A percentile compares a stretch with the other conserved stretches of the same genome.
Conservation (phyloP, 495 filamentous ascomycete species). For the Aspergillus sclerotioniger region DNA sequence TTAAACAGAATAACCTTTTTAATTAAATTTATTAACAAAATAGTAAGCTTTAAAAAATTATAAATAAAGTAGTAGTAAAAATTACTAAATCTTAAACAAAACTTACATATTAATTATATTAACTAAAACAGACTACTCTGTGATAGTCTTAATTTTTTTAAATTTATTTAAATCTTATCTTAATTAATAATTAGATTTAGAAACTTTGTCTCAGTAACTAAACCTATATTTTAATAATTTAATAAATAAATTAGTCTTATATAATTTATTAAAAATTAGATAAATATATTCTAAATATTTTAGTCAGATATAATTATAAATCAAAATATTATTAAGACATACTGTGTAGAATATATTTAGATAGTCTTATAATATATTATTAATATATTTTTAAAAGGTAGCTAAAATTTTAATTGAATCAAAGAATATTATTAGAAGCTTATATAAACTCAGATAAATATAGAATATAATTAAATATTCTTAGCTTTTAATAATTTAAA, state of each 20-base stretch:
- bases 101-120: no score
- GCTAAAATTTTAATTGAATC: neutral
- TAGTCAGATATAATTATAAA: slow-evolving; percentile 4
- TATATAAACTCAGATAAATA: neutral
- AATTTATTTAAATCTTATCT: no score
- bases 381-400: no score
- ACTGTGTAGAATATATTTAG: neutral
- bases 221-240: no score
- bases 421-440: slow-evolving; percentile 5
- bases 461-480: neutral
- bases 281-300: no score
- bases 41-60: no score
- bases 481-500: neutral
- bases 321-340: neutral
- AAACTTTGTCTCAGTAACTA: no score
- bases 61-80: neutral
- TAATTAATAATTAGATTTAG: no score
- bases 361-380: neutral
- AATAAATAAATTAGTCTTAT: neutral
- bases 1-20: neutral
- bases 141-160: no score
- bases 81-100: no score
- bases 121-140: no score
- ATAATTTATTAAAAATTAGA: no score
- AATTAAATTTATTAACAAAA: neutral